Percentiles rank a stretch among this genome's conserved stretches.
phyloP scores from a whole-genome alignment of 2,329 filamentous ascomycete genomes.

The Cladosporium oxysporum region DNA sequence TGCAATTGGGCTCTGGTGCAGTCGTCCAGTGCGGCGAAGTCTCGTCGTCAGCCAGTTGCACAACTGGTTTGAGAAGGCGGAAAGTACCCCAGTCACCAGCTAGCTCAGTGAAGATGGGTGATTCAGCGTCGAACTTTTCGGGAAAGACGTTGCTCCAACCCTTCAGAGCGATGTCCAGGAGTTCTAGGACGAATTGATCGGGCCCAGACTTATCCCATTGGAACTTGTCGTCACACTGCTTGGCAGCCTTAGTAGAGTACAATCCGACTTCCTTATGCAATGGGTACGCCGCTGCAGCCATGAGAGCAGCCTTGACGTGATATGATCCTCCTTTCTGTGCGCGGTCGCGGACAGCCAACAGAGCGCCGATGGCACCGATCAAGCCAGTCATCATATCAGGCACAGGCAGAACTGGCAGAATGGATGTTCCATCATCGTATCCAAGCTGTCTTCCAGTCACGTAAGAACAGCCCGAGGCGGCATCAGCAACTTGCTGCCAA shows the following conservation, averaged over 20 bases:
- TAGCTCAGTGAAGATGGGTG: constrained; percentile 22
- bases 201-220: constrained; percentile 28
- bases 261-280: constrained; percentile 37
- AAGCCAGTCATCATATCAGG: constrained; percentile 36
- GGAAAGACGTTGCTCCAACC: constrained; percentile 32
- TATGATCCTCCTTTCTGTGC: constrained; percentile 23
- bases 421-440: constrained; percentile 29
- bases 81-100: constrained; percentile 18
- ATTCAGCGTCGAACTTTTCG: constrained; percentile 25
- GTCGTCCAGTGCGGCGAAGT: constrained; percentile 1
- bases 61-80: constrained; percentile 24
- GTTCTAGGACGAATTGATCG: constrained; percentile 30
- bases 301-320: constrained; percentile 37
- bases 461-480: constrained; percentile 44
- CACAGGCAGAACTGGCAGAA: constrained; percentile 35
- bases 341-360: constrained; percentile 43
- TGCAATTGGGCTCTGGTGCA: not conserved
- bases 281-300: constrained; percentile 33
- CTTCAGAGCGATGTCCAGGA: constrained; percentile 30
- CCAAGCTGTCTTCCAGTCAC: constrained; percentile 41
- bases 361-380: constrained; percentile 31
- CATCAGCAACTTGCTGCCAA: constrained; percentile 58
- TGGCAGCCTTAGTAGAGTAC: constrained; percentile 30
- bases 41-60: constrained; percentile 22
- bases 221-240: constrained; percentile 30